Percentiles rank a stretch among this genome's conserved stretches.
phyloP scores from a whole-genome alignment of 2,329 filamentous ascomycete species.

The Bipolaris sorokiniana region DNA sequence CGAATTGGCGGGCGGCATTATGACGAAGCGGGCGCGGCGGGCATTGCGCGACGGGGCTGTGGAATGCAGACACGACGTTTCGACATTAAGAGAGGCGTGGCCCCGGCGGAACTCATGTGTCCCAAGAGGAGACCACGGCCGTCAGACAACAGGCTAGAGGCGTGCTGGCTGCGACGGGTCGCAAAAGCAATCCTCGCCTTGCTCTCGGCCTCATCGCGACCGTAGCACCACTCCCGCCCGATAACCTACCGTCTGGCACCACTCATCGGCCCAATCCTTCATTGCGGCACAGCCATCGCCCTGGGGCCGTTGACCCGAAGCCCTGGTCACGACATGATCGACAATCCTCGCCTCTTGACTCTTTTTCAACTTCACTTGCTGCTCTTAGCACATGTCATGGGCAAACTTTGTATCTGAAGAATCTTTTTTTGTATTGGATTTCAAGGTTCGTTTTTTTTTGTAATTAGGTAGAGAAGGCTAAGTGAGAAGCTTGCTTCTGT shows the following conservation, averaged over 20 bases:
- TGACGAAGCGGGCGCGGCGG: constrained; percentile 19
- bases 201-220: constrained; percentile 1
- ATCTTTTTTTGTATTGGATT: constrained; percentile 6
- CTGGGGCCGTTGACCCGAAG: neutral
- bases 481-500: constrained; percentile 51
- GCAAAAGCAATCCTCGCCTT: constrained; percentile 12
- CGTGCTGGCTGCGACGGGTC: neutral
- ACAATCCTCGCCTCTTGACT: neutral
- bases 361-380: constrained; percentile 10
- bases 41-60: constrained; percentile 19
- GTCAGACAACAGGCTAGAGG: neutral
- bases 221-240: constrained; percentile 2
- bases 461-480: constrained; percentile 47
- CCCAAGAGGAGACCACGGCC: neutral
- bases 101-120: constrained; percentile 5
- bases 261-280: constrained; percentile 1
- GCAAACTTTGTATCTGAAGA: neutral
- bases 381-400: neutral
- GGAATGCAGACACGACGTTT: constrained; percentile 11
- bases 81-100: constrained; percentile 8
- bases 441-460: constrained; percentile 38
- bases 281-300: constrained; percentile 12
- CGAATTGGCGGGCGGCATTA: constrained; percentile 48
- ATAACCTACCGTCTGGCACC: constrained; percentile 11
- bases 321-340: neutral